Conservation (phyloP, 1,139 yeast species). For the Kodamaea suecica region DNA sequence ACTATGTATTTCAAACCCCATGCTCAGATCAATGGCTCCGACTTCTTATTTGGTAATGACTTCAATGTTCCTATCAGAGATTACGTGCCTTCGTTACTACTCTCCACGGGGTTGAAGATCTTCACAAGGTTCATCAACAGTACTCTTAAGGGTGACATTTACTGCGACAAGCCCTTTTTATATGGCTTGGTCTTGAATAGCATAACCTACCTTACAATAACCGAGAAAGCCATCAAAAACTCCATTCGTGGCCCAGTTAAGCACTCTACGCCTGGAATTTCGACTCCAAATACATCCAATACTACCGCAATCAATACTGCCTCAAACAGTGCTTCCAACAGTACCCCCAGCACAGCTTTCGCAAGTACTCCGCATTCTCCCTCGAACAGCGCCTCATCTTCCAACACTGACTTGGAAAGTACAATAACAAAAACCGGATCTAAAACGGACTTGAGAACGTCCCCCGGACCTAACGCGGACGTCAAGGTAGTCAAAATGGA, state of each 20-base stretch:
- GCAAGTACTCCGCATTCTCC: too few relatives aligned
- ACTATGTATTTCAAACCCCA: constrained; percentile 40
- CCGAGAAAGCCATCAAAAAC: background rate
- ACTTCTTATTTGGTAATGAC: constrained; percentile 66
- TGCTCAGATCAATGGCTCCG: constrained; percentile 46
- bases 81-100: constrained; percentile 50
- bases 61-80: constrained; percentile 59
- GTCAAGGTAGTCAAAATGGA: too few relatives aligned
- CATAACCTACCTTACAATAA: constrained; percentile 39
- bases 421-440: background rate
- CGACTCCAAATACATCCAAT: too few relatives aligned
- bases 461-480: too few relatives aligned
- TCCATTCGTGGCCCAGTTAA: too few relatives aligned
- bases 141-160: constrained; percentile 61
- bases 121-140: constrained; percentile 60
- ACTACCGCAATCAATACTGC: too few relatives aligned
- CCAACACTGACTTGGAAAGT: background rate
- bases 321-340: too few relatives aligned
- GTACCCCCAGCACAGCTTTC: too few relatives aligned
- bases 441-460: background rate
- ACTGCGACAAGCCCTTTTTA: constrained; percentile 56
- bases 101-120: constrained; percentile 51
- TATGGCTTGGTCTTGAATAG: constrained; percentile 63
- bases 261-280: too few relatives aligned
- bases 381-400: too few relatives aligned